phyloP scores from a whole-genome alignment of 1,284 basidiomycete species.

The Heterobasidion occidentale region DNA sequence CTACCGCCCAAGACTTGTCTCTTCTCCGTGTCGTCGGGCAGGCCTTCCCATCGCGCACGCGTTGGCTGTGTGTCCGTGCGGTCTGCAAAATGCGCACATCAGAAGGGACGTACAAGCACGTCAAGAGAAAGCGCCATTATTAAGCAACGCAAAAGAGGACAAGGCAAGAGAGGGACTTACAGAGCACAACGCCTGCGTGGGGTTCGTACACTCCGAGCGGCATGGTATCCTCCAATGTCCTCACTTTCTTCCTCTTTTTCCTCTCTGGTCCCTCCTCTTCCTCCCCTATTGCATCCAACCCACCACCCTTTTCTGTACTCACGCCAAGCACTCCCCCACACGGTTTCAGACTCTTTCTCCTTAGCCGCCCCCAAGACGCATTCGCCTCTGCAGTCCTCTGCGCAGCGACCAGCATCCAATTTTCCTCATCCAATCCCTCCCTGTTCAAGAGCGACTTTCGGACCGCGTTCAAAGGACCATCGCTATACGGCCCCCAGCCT shows the following conservation, averaged over 20 bases:
- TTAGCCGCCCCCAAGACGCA: constrained; percentile 52
- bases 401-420: constrained; percentile 84
- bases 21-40: constrained; percentile 37
- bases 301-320: constrained; percentile 10
- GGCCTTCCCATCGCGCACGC: constrained; percentile 47
- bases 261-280: constrained; percentile 18
- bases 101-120: not conserved
- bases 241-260: constrained; percentile 23
- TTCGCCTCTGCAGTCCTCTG: constrained; percentile 55
- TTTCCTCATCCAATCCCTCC: constrained; percentile 75
- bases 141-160: not conserved
- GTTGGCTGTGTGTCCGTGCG: constrained; percentile 68
- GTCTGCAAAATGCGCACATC: constrained; percentile 31
- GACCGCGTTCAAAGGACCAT: constrained; percentile 73
- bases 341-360: constrained; percentile 48
- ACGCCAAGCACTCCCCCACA: constrained; percentile 31
- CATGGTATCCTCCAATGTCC: not conserved
- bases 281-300: constrained; percentile 13
- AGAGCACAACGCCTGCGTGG: constrained; percentile 59
- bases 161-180: constrained; percentile 32
- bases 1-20: constrained; percentile 55
- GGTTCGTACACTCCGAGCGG: constrained; percentile 68
- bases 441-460: constrained; percentile 62
- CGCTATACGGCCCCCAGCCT: constrained; percentile 80
- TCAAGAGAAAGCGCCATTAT: not conserved